Evolutionary conservation across 176 grass and related monocot genomes (phyloP).

Genomic region (Ampelocalamus luodianensis): DNA sequence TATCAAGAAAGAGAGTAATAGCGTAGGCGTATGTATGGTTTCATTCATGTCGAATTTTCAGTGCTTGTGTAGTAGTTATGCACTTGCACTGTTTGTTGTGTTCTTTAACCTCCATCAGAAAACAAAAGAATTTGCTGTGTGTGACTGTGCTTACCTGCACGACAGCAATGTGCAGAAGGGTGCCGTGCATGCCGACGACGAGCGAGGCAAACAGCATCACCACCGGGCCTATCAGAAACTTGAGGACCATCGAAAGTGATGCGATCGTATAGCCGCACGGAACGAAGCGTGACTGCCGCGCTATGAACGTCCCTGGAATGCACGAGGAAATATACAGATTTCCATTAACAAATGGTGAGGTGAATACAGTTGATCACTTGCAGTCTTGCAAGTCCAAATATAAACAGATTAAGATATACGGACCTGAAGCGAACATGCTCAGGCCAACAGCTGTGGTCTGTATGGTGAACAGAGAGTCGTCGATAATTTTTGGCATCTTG

Average conservation of each 20-base stretch:
- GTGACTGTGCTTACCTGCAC: slow-evolving; percentile 58
- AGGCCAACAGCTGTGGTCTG: slow-evolving; percentile 71
- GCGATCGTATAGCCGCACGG: slow-evolving; percentile 78
- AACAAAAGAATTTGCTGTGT: neutral
- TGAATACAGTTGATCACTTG: neutral
- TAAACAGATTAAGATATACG: neutral
- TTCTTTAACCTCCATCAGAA: too few species aligned
- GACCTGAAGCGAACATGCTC: slow-evolving; percentile 90
- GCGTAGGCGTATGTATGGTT: too few species aligned
- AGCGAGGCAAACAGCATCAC: slow-evolving; percentile 64
- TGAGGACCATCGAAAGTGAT: slow-evolving; percentile 57
- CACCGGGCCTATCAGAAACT: slow-evolving; percentile 71
- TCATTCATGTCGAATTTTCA: too few species aligned
- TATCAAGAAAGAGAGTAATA: neutral
- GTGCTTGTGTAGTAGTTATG: too few species aligned
- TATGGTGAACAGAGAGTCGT: slow-evolving; percentile 63
- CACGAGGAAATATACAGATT: neutral
- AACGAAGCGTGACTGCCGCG: slow-evolving; percentile 62
- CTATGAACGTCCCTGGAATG: slow-evolving; percentile 79
- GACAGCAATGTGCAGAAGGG: slow-evolving; percentile 62
- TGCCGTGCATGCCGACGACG: slow-evolving; percentile 69
- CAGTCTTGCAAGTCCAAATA: neutral
- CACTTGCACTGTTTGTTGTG: too few species aligned
- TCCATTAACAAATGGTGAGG: neutral
- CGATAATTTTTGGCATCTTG: slow-evolving; percentile 72